A percentile compares a stretch with the other conserved stretches of the same genome.
phyloP scores from a whole-genome alignment of 805 yeast species.

The Zygosaccharomyces bailii region DNA sequence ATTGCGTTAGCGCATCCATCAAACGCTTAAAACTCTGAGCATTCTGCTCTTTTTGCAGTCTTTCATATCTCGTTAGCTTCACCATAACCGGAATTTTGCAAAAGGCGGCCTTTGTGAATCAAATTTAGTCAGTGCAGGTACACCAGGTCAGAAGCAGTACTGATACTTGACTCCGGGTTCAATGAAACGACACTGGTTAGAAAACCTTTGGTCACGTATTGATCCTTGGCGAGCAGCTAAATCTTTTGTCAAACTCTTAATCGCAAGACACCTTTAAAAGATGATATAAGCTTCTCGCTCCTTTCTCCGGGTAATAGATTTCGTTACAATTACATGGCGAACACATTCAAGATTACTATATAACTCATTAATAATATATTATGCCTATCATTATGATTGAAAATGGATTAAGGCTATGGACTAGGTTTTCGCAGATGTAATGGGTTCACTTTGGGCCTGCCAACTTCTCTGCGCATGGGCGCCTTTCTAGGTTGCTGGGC shows the following conservation, averaged over 20 bases:
- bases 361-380: too few relatives aligned
- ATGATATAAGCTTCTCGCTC: background rate
- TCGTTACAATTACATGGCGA: background rate
- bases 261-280: slow-evolving; percentile 6
- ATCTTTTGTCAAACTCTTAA: background rate
- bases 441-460: slow-evolving; percentile 32
- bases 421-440: slow-evolving; percentile 16
- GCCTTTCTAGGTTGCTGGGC: slow-evolving; percentile 9
- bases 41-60: slow-evolving; percentile 31
- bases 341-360: too few relatives aligned
- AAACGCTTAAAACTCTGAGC: slow-evolving; percentile 36
- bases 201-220: slow-evolving; percentile 2
- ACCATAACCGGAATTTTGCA: slow-evolving; percentile 21
- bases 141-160: background rate
- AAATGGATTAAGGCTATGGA: slow-evolving; percentile 7
- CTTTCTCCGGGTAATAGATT: slow-evolving; percentile 2
- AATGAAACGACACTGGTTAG: background rate
- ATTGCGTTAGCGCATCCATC: slow-evolving; percentile 38
- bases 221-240: slow-evolving; percentile 5
- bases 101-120: background rate
- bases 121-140: background rate
- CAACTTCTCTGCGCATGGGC: slow-evolving; percentile 29
- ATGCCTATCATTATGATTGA: too few relatives aligned
- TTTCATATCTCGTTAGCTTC: slow-evolving; percentile 31
- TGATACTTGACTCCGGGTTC: background rate